phyloP scores from a whole-genome alignment of 2,329 filamentous ascomycete genomes.

The Acarospora socialis region DNA sequence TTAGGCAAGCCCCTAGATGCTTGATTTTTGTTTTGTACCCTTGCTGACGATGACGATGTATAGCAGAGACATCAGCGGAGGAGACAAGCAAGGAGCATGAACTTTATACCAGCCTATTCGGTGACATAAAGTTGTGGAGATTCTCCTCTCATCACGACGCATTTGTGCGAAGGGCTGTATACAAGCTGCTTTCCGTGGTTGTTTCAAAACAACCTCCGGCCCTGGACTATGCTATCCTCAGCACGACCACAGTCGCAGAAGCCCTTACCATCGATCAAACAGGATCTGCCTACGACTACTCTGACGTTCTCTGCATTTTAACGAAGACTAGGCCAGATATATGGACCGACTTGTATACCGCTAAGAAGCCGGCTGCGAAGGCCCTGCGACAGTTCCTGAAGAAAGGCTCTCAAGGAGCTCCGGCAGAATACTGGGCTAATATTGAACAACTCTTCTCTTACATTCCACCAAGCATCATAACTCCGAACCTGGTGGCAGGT shows the following conservation, averaged over 20 bases:
- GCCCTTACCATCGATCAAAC: conserved; percentile 58
- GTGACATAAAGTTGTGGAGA: conserved; percentile 46
- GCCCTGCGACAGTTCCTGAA: conserved; percentile 60
- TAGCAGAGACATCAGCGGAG: too few species aligned
- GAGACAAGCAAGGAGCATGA: too few species aligned
- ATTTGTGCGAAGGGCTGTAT: conserved; percentile 43
- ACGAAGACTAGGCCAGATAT: conserved; percentile 51
- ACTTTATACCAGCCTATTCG: too few species aligned
- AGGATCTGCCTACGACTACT: conserved; percentile 58
- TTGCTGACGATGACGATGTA: too few species aligned
- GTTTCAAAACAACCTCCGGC: conserved; percentile 32
- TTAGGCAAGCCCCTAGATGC: conserved; percentile 25
- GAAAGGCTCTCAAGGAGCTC: conserved; percentile 70
- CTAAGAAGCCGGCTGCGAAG: conserved; percentile 41
- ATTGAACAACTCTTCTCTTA: conserved; percentile 46
- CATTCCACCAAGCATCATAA: conserved; percentile 34
- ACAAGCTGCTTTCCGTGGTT: conserved; percentile 38
- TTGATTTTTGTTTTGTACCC: too few species aligned
- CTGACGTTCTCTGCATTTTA: conserved; percentile 51
- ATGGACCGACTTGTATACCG: conserved; percentile 55
- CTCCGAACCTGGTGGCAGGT: conserved; percentile 12
- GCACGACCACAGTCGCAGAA: conserved; percentile 57
- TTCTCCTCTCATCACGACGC: conserved; percentile 42
- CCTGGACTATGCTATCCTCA: conserved; percentile 51
- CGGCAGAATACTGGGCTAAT: conserved; percentile 52